phyloP scores from a whole-genome alignment of 306 rosid species.

The Ziziphus jujuba region DNA sequence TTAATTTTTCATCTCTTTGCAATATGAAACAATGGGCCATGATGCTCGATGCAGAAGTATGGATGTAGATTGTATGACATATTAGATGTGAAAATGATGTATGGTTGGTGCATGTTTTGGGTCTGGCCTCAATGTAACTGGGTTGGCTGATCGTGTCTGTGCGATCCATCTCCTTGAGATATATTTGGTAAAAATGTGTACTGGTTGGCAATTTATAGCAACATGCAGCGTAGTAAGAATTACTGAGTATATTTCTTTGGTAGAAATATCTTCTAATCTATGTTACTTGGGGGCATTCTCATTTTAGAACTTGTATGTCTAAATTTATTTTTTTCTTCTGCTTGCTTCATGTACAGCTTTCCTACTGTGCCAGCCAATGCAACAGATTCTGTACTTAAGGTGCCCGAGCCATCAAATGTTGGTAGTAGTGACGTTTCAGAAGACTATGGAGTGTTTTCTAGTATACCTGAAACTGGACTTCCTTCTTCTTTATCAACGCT shows the following conservation, averaged over 20 bases:
- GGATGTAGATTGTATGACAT: not conserved
- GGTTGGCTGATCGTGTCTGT: not conserved
- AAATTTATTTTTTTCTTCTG: not conserved
- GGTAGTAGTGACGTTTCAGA: constrained; percentile 28
- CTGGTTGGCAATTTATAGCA: not conserved
- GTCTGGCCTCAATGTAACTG: not conserved
- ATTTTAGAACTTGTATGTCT: not conserved
- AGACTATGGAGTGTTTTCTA: constrained; percentile 32
- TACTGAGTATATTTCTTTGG: not conserved
- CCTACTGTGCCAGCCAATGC: constrained; percentile 27
- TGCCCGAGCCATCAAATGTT: constrained; percentile 35
- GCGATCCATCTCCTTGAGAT: not conserved
- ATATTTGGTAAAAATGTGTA: not conserved
- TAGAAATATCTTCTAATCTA: not conserved
- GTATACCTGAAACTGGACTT: constrained; percentile 41
- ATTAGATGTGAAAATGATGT: not conserved
- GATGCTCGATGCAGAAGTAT: not conserved
- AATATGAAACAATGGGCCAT: not conserved
- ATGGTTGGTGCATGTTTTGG: too few relatives aligned
- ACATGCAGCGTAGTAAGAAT: too few relatives aligned
- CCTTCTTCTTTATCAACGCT: constrained; percentile 42
- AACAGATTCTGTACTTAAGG: constrained; percentile 31
- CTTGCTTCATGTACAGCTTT: constrained; percentile 41
- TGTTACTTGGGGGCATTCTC: not conserved
- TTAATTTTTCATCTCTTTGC: not conserved